These are phyloP conservation scores for Thalassiosira livingstoniorum DNA, from an alignment of 352 stramenopile genomes.

Conservation along the genomic window DNA sequence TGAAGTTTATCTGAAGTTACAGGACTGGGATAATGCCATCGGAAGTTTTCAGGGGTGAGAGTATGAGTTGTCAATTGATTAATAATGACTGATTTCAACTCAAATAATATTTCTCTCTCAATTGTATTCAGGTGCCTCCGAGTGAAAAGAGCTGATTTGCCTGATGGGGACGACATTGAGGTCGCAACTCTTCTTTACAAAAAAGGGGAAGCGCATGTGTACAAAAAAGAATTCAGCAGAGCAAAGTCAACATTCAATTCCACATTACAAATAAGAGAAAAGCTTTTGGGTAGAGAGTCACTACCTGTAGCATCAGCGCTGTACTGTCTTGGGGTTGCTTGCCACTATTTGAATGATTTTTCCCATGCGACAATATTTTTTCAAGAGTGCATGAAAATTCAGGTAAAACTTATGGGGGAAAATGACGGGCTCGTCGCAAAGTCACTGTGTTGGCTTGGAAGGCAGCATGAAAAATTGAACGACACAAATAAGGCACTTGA, in stretches of 20 bases:
- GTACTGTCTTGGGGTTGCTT: slow-evolving; percentile 65
- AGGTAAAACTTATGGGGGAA: slow-evolving; percentile 46
- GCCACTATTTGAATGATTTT: slow-evolving; percentile 59
- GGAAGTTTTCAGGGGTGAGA: slow-evolving; percentile 71
- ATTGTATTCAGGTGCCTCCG: slow-evolving; percentile 48
- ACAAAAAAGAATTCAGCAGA: slow-evolving; percentile 61
- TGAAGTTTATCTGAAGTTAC: slow-evolving; percentile 61
- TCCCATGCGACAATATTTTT: slow-evolving; percentile 61
- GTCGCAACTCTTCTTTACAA: slow-evolving; percentile 60
- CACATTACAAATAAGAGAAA: slow-evolving; percentile 55
- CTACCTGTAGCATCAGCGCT: slow-evolving; percentile 42
- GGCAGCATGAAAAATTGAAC: slow-evolving; percentile 54
- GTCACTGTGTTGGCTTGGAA: slow-evolving; percentile 64
- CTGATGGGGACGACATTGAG: slow-evolving; percentile 48
- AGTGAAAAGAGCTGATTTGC: slow-evolving; percentile 44
- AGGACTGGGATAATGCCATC: slow-evolving; percentile 74
- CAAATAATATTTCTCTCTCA: slow-evolving; percentile 4
- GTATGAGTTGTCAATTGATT: neutral
- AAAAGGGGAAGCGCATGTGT: slow-evolving; percentile 67
- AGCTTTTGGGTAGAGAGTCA: slow-evolving; percentile 34
- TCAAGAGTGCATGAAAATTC: slow-evolving; percentile 62
- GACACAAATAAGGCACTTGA: slow-evolving; percentile 56
- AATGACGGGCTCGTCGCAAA: slow-evolving; percentile 34
- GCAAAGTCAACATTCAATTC: slow-evolving; percentile 67
- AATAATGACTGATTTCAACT: slow-evolving; percentile 8